Conservation (phyloP, 305 asterid genomes). For the Petunia hybrid region DNA sequence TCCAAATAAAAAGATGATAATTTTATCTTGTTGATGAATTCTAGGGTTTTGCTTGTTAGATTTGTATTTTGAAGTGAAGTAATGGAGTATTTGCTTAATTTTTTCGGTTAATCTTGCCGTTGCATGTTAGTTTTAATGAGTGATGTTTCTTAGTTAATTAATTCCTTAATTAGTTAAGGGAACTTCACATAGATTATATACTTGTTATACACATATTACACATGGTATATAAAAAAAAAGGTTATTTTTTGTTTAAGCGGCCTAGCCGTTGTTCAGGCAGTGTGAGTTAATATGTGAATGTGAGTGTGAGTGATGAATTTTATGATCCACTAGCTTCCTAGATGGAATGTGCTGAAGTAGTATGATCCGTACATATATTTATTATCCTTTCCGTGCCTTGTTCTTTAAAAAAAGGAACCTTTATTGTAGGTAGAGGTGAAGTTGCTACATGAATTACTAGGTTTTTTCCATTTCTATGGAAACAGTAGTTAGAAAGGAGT, state of each 20-base stretch:
- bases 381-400: background rate
- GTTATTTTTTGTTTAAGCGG: too few relatives aligned
- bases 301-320: constrained; percentile 2
- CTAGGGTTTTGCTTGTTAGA: background rate
- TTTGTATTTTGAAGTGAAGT: background rate
- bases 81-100: background rate
- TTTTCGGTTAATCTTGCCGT: background rate
- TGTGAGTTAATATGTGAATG: background rate
- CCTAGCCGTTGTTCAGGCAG: too few relatives aligned
- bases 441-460: background rate
- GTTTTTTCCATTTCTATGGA: background rate
- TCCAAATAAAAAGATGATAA: too few relatives aligned
- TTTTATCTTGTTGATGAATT: constrained; percentile 28
- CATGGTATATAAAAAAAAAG: too few relatives aligned
- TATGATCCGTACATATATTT: background rate
- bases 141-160: background rate
- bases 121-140: background rate
- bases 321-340: constrained; percentile 5
- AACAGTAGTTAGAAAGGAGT: background rate
- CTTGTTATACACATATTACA: too few relatives aligned
- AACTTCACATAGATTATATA: too few relatives aligned
- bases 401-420: background rate
- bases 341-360: background rate
- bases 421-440: background rate
- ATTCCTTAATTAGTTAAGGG: too few relatives aligned